Conservation (phyloP, 2,329 filamentous ascomycete species). For the Talaromyces sp. region DNA sequence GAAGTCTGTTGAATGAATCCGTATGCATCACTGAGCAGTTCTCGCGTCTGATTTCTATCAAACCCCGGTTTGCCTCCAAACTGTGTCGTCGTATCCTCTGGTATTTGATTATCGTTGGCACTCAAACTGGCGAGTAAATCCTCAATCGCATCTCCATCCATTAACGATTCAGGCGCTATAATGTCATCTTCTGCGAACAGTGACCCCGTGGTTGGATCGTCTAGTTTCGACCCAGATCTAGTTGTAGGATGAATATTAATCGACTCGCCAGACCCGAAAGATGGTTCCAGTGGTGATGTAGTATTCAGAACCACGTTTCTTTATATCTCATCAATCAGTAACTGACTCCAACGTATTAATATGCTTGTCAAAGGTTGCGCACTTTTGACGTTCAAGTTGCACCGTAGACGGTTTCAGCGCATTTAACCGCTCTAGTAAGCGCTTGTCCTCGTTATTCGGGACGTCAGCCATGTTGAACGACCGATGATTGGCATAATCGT, state of each 20-base stretch:
- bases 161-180: slow-evolving; percentile 4
- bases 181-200: slow-evolving; percentile 7
- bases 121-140: slow-evolving; percentile 17
- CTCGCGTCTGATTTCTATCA: not conserved
- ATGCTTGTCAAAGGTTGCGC: not conserved
- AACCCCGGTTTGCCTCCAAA: not conserved
- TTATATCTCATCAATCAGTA: not conserved
- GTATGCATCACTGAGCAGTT: slow-evolving; percentile 1
- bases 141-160: slow-evolving; percentile 20
- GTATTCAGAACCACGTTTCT: slow-evolving; percentile 6
- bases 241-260: not conserved
- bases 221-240: not conserved
- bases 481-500: not conserved
- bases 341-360: not conserved
- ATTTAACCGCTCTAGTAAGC: slow-evolving; percentile 30
- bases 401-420: slow-evolving; percentile 30
- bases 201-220: not conserved
- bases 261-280: not conserved
- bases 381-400: slow-evolving; percentile 27
- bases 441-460: slow-evolving; percentile 22
- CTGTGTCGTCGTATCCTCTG: not conserved
- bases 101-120: not conserved
- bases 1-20: not conserved
- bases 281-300: not conserved
- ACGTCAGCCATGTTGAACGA: slow-evolving; percentile 17